Evolutionary conservation across 306 rosid species (phyloP), one percentile per base, ranked within the genome.

Genomic region (Quercus cerris): DNA sequence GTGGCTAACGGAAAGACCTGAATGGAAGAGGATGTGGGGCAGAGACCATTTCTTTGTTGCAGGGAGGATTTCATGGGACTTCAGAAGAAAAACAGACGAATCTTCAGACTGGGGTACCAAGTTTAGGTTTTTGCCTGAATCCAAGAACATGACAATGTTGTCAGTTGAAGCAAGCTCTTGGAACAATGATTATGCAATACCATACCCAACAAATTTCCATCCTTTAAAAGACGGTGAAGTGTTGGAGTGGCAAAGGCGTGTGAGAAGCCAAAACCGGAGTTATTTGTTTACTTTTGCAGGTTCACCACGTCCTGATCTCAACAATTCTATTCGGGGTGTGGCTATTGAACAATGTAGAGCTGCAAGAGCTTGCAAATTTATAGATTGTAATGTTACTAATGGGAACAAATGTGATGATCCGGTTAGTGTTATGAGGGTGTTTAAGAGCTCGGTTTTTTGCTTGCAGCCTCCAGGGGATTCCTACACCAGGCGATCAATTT

Each of bases 61-160:
- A 0, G 99, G 98, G 7, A 88, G 99, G 78, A 95, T 95, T 77
- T 80, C 99, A 44, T 95, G 98, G 99, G 98, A 93, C 88, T 95
- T 91, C 61, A 90, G 99, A 71, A 85, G 99, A 70, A 86, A 89
- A 57, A 61, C 55, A 28, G 97, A 92, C 70, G 61, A 85, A 13
- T 57, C 30, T 8, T 85, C 95, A 0, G 88, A 81, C 19, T 95
- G 99, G 99, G 98, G 99, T 27, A 95, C 91, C 72, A 91, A 89
- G 52, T 83, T 95, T 33, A 86, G 98, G 38, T 95, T 91, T 58
- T 23, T 95, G 4, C 97, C 97, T 4, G 87, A 91, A 75, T 89
- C 96, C 14, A 79, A 81, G 84, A 93, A 91, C 76, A 95, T 91
- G 97, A 87, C 97, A 4, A 89, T 93, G 99, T 78, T 95, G 17